Base-by-base conservation (phyloP, 164 flowering plant species). In the Vitis rupestris region DNA sequence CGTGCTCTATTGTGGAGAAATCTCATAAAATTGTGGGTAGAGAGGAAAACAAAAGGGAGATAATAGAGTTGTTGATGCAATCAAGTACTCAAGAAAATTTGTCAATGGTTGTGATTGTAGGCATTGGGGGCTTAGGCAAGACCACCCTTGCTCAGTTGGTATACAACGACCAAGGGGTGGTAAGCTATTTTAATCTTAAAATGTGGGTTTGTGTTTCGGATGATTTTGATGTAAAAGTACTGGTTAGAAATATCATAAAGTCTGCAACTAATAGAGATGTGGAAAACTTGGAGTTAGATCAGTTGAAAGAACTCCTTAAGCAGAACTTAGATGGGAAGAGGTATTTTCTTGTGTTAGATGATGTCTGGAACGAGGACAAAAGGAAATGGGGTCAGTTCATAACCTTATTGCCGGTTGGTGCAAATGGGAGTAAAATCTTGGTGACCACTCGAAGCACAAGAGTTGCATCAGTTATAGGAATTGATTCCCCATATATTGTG, bases 281-380 rank as follows among this genome's bases (percentile, higher is more conserved):
- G 4, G 63, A 16, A 11, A 12, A 59, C 37, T 5, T 30, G 27
- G 63, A 59, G 63, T 9, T 59, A 3, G 47, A 59, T 30, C 44
- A 7, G 37, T 63, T 8, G 13, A 52, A 12, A 29, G 0, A 10
- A 11, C 15, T 0, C 48, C 61, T 27, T 2, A 2, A 19, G 17
- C 47, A 16, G 6, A 8, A 15, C 8, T 71, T 31, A 2, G 30
- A 19, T 1, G 59, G 37, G 5, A 65, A 58, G 10, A 64, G 15
- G 14, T 65, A 49, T 37, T 30, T 70, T 1, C 67, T 70, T 3
- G 62, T 70, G 8, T 7, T 70, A 17, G 73, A 70, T 63, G 67
- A 71, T 64, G 74, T 65, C 13, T 65, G 74, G 74, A 59, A 65
- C 31, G 74, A 65, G 4, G 19, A 50, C 15, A 6, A 0, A 10